A percentile compares a stretch with the other conserved stretches of the same genome.
Conservation (phyloP, 495 filamentous ascomycete species). For the Trypethelium eluteriae region DNA sequence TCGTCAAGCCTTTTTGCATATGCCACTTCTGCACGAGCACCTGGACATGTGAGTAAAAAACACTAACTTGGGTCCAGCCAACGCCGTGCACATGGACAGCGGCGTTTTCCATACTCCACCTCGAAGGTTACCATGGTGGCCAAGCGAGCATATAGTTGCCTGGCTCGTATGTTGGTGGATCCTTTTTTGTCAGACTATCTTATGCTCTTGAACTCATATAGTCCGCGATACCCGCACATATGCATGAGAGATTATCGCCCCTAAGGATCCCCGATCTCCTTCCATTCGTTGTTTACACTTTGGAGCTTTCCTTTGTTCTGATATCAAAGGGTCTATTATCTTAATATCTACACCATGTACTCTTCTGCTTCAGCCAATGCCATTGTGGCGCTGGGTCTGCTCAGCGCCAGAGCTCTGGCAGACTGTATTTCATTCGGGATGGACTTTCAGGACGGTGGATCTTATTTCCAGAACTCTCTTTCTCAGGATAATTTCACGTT, state of each 20-base stretch:
- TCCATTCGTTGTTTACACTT: background rate
- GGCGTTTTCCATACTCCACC: background rate
- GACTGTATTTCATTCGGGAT: slow-evolving; percentile 30
- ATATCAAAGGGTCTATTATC: background rate
- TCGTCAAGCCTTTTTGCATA: background rate
- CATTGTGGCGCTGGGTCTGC: background rate
- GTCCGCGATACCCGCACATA: background rate
- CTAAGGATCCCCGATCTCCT: background rate
- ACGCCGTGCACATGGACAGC: background rate
- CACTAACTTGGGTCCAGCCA: background rate
- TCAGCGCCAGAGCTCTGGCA: slow-evolving; percentile 4
- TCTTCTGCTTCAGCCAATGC: slow-evolving; percentile 3
- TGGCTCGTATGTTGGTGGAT: background rate
- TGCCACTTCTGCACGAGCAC: background rate
- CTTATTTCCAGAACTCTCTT: slow-evolving; percentile 33
- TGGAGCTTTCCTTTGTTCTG: background rate
- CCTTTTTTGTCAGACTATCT: background rate
- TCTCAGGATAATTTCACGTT: slow-evolving; percentile 33
- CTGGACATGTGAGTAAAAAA: background rate
- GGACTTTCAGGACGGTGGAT: slow-evolving; percentile 33
- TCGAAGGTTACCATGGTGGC: background rate
- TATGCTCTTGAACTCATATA: slow-evolving; percentile 1
- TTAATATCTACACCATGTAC: background rate
- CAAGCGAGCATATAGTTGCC: background rate
- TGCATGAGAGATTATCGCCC: background rate